Conservation (phyloP, 441 rosid genomes). For the Jatropha multifida region DNA sequence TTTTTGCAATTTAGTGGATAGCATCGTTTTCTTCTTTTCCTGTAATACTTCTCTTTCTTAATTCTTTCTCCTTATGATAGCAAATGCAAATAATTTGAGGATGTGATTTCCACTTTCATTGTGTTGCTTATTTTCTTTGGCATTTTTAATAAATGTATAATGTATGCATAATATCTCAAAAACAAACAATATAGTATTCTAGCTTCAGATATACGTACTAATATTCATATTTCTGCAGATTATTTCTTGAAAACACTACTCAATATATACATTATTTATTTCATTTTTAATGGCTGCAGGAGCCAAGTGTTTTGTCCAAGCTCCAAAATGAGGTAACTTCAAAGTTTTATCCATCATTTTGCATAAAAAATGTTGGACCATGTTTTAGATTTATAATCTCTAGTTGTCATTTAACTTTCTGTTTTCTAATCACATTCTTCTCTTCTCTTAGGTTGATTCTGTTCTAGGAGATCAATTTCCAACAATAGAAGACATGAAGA, state of each 20-base stretch:
- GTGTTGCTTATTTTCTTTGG: background rate
- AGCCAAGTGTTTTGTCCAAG: slow-evolving; percentile 74
- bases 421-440: slow-evolving; percentile 11
- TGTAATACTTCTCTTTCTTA: background rate
- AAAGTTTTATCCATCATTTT: slow-evolving; percentile 7
- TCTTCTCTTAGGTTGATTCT: slow-evolving; percentile 66
- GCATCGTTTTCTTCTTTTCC: background rate
- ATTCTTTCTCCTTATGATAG: background rate
- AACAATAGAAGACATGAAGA: slow-evolving; percentile 82
- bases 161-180: background rate
- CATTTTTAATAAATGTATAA: background rate
- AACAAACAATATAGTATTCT: background rate
- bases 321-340: slow-evolving; percentile 80
- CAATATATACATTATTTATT: slow-evolving; percentile 12
- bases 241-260: slow-evolving; percentile 7
- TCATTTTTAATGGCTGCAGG: slow-evolving; percentile 48
- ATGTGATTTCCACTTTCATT: background rate
- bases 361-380: background rate
- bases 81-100: background rate
- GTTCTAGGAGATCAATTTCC: slow-evolving; percentile 90
- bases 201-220: background rate
- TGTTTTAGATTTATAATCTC: slow-evolving; percentile 18
- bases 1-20: background rate
- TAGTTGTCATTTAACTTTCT: background rate
- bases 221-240: background rate